Evolutionary conservation across 148 eudicot genomes (phyloP).

Genomic region (Silene conica): DNA sequence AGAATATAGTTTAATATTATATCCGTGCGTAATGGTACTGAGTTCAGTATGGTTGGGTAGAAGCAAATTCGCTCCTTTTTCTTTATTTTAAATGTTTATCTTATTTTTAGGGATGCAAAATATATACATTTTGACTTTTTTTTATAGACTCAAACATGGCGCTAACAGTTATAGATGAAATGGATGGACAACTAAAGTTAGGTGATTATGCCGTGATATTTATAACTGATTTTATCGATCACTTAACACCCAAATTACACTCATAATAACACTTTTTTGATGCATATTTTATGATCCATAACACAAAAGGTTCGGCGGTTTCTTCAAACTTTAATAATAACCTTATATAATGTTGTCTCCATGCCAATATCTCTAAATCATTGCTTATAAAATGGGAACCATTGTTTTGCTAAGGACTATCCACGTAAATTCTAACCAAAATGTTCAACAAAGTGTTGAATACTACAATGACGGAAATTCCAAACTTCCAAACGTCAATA

Average conservation of each 20-base stretch:
- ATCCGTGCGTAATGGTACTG: too few species aligned
- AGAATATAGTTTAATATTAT: too few species aligned
- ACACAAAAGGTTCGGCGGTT: slow-evolving; percentile 6
- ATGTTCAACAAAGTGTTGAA: slow-evolving; percentile 15
- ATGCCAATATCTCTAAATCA: slow-evolving; percentile 4
- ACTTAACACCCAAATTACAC: slow-evolving; percentile 41
- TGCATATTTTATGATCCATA: slow-evolving; percentile 9
- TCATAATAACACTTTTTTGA: slow-evolving; percentile 35
- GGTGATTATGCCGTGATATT: slow-evolving; percentile 61
- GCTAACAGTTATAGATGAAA: slow-evolving; percentile 59
- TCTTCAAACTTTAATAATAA: too few species aligned
- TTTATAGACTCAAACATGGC: slow-evolving; percentile 66
- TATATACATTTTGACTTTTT: slow-evolving; percentile 57
- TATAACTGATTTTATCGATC: slow-evolving; percentile 68
- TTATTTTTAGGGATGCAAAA: slow-evolving; percentile 22
- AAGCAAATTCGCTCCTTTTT: too few species aligned
- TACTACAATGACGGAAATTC: slow-evolving; percentile 23
- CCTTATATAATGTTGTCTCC: background rate
- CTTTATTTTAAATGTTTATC: background rate
- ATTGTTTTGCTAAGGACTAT: slow-evolving; percentile 7
- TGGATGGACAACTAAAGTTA: slow-evolving; percentile 70
- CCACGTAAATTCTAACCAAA: background rate
- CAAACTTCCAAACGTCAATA: slow-evolving; percentile 26
- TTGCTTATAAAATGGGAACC: slow-evolving; percentile 10
- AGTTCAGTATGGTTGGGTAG: too few species aligned